phyloP scores from a whole-genome alignment of 1,139 yeast genomes.

The Saccharomyces hybrid region DNA sequence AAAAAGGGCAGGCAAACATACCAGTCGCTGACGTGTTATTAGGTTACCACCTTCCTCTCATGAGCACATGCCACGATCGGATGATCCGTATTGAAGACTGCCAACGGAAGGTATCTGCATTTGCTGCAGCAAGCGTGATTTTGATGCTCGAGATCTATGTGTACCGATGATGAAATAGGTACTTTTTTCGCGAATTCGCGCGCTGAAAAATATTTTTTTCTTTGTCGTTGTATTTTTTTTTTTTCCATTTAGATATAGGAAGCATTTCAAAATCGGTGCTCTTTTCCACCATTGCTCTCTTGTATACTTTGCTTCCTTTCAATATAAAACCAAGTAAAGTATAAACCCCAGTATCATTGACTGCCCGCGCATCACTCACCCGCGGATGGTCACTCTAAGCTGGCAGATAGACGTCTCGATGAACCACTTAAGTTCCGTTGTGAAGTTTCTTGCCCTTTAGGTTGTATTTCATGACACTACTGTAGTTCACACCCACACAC shows the following conservation, averaged over 20 bases:
- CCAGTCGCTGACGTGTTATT: neutral
- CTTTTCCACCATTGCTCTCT: neutral
- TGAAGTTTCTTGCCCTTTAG: neutral
- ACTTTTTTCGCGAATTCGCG: neutral
- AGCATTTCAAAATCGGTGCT: neutral
- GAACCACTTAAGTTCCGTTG: constrained; percentile 5
- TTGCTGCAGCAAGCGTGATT: too few species aligned
- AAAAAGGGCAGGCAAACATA: neutral
- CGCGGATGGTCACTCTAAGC: constrained; percentile 5
- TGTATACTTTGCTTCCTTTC: neutral
- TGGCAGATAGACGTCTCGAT: constrained; percentile 4
- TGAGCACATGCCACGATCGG: neutral
- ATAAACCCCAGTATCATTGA: constrained; percentile 8
- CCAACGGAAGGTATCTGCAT: neutral
- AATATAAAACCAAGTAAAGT: neutral
- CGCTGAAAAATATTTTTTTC: neutral
- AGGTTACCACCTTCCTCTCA: neutral
- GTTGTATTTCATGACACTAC: constrained; percentile 5
- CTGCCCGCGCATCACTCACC: constrained; percentile 6
- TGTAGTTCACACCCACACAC: constrained; percentile 2
- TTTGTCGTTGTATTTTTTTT: neutral
- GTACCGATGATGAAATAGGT: neutral
- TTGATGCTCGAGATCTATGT: neutral
- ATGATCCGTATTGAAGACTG: neutral
- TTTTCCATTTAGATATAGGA: neutral